phyloP scores from a whole-genome alignment of 441 rosid genomes.

The Hypseocharis bilobata region DNA sequence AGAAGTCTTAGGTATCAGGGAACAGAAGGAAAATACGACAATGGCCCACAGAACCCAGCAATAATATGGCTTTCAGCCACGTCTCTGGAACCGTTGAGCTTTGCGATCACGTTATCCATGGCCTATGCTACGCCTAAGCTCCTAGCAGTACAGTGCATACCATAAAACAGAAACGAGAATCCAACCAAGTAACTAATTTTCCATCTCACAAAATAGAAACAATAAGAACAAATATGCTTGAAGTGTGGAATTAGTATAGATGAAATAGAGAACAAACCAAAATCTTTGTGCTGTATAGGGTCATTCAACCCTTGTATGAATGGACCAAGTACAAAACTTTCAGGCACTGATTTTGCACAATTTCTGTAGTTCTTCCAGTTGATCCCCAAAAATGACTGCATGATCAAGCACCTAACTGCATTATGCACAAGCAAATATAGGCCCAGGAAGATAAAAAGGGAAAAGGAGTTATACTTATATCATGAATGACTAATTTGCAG shows the following conservation, averaged over 20 bases:
- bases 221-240: slow-evolving; percentile 11
- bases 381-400: slow-evolving; percentile 78
- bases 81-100: background rate
- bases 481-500: background rate
- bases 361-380: slow-evolving; percentile 55
- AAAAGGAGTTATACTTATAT: too few species aligned
- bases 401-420: slow-evolving; percentile 90
- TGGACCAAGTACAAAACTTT: slow-evolving; percentile 70
- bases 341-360: slow-evolving; percentile 52
- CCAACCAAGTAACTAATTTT: background rate
- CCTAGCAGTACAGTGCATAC: background rate
- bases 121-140: background rate
- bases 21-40: background rate
- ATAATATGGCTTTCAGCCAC: background rate
- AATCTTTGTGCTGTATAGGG: slow-evolving; percentile 78
- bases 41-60: background rate
- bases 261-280: slow-evolving; percentile 48
- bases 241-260: slow-evolving; percentile 9
- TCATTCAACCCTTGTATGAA: slow-evolving; percentile 80
- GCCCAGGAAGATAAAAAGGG: slow-evolving; percentile 2
- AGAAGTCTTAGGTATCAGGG: too few species aligned
- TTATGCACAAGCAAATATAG: slow-evolving; percentile 17
- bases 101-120: background rate
- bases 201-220: background rate
- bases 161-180: background rate